Base-by-base conservation (phyloP, 2,329 filamentous ascomycete species). In the Pyrenophora seminiperda region DNA sequence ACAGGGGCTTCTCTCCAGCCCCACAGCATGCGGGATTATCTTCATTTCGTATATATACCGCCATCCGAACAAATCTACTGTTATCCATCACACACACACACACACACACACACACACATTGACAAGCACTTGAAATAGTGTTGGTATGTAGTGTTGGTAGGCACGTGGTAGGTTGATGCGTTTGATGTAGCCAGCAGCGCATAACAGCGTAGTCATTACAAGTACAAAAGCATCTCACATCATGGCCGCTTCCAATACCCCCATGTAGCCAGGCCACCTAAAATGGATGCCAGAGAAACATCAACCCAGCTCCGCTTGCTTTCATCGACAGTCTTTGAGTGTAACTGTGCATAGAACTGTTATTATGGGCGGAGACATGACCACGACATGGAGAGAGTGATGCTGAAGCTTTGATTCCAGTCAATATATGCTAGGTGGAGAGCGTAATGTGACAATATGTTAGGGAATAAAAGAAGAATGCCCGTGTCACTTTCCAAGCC, bases 201-300 rank as follows among this genome's bases (percentile, higher is more conserved):
- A 27, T 11, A 27, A 27, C 10, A 27, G 4, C 22, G 22, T 11
- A 11, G 2, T 10, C 24, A 11, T 27, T 27, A 7, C 10, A 27
- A 10, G 13, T 3, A 27, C 10, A 27, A 27, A 13, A 27, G 48
- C 48, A 47, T 59, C 30, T 58, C 54, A 65, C 62, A 65, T 65
- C 62, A 64, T 64, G 62, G 51, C 58, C 56, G 46, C 58, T 47
- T 37, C 40, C 32, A 14, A 50, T 34, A 47, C 50, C 24, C 43
- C 52, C 48, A 40, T 62, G 53, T 49, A 32, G 57, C 50, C 27
- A 47, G 30, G 50, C 50, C 62, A 65, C 62, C 62, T 65, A 65
- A 64, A 65, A 41, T 53, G 62, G 62, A 56, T 65, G 62, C 61
- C 11, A 65, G 51, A 65, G 10, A 14, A 56, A 57, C 18, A 10